Conservation (phyloP, 345 rosid genomes). For the Capsella bursapastoris region DNA sequence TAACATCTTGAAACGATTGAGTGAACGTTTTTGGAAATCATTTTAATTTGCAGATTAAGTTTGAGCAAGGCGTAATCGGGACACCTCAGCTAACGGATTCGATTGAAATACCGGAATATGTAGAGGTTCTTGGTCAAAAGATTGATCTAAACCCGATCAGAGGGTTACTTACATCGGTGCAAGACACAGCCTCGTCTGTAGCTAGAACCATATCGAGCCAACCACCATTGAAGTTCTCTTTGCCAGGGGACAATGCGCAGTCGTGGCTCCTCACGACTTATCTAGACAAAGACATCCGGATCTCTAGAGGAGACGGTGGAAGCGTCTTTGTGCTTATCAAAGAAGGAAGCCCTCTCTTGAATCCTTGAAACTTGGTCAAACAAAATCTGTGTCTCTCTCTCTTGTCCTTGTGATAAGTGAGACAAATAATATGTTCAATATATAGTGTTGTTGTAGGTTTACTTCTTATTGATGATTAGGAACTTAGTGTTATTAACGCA, state of each 20-base stretch:
- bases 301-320: conserved; percentile 86
- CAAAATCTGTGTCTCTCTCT: background rate
- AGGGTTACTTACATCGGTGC: conserved; percentile 72
- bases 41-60: conserved; percentile 62
- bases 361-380: conserved; percentile 32
- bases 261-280: conserved; percentile 92
- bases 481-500: too few species aligned
- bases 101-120: conserved; percentile 74
- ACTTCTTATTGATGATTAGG: background rate
- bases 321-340: conserved; percentile 83
- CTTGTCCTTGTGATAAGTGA: background rate
- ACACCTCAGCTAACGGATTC: conserved; percentile 92
- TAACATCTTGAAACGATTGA: background rate
- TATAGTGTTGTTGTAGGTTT: conserved; percentile 9
- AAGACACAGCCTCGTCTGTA: conserved; percentile 80
- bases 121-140: conserved; percentile 78
- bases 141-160: conserved; percentile 69
- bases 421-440: conserved; percentile 16
- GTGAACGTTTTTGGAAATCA: background rate
- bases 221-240: conserved; percentile 78
- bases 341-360: conserved; percentile 77
- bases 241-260: conserved; percentile 67
- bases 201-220: conserved; percentile 84
- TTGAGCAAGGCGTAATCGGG: conserved; percentile 83
- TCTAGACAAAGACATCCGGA: conserved; percentile 76